Evolutionary conservation across 345 rosid genomes (phyloP).

Genomic region (Arabis hirsuta): DNA sequence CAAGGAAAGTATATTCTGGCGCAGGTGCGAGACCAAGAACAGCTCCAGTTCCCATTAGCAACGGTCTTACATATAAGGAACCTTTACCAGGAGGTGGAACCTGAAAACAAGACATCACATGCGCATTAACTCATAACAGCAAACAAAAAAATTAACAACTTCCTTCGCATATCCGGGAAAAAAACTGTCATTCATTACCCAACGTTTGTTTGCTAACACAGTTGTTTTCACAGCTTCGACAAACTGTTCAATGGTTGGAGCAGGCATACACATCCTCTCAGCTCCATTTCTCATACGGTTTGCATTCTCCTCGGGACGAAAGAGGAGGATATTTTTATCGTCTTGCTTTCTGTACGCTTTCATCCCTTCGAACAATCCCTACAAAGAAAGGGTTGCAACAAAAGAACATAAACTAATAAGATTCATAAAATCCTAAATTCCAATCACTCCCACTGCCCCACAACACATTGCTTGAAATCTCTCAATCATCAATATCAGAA

Average conservation of each 20-base stretch:
- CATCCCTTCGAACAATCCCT: conserved; percentile 96
- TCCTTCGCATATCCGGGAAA: neutral
- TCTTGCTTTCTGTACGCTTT: conserved; percentile 88
- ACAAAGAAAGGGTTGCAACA: conserved; percentile 7
- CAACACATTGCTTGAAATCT: conserved; percentile 14
- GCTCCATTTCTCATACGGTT: conserved; percentile 81
- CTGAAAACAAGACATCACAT: conserved; percentile 48
- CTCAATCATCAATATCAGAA: neutral
- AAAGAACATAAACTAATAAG: neutral
- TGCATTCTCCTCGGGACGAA: conserved; percentile 96
- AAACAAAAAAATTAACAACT: neutral
- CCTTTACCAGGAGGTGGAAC: conserved; percentile 96
- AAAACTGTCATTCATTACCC: conserved; percentile 55
- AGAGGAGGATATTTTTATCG: conserved; percentile 64
- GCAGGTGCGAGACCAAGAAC: conserved; percentile 99
- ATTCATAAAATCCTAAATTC: neutral
- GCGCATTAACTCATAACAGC: conserved; percentile 3
- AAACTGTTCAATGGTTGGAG: conserved; percentile 85
- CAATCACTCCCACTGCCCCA: conserved; percentile 11
- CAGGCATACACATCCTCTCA: conserved; percentile 95
- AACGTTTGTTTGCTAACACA: conserved; percentile 90
- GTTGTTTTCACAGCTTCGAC: conserved; percentile 85
- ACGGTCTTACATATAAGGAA: conserved; percentile 84
- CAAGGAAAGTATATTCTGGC: conserved; percentile 89
- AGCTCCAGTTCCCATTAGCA: conserved; percentile 96